Conservation (phyloP, 352 stramenopile species). For the Blastocystis sp. region DNA sequence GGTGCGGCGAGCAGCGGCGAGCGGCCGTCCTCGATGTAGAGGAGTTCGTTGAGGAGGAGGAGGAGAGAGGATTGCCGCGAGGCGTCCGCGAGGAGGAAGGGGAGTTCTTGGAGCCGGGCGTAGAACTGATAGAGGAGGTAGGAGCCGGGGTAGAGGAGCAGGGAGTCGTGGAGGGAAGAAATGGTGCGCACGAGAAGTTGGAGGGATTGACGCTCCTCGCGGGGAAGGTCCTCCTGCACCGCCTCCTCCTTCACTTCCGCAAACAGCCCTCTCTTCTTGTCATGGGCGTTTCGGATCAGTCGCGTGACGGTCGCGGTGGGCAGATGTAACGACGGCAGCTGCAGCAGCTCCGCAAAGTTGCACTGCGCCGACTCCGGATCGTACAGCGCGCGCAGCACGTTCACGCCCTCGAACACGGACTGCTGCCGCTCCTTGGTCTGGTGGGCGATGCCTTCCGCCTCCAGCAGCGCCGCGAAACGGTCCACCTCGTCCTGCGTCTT, state of each 20-base stretch:
- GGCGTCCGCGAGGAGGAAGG: background rate
- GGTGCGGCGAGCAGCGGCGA: constrained; percentile 3
- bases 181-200: background rate
- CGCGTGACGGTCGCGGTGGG: background rate
- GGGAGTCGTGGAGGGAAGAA: background rate
- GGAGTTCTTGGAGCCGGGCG: background rate
- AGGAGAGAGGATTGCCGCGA: constrained; percentile 20
- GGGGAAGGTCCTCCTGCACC: background rate
- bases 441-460: constrained; percentile 2
- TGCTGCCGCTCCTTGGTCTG: background rate
- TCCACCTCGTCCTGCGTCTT: constrained; percentile 20
- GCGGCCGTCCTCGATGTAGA: constrained; percentile 37
- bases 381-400: constrained; percentile 36
- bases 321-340: background rate
- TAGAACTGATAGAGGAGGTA: constrained; percentile 61
- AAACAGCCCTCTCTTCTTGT: background rate
- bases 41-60: constrained; percentile 32
- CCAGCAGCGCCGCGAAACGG: constrained; percentile 2
- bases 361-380: background rate
- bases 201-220: background rate
- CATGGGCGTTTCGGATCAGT: constrained; percentile 38
- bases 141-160: constrained; percentile 27
- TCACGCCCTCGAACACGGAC: constrained; percentile 50
- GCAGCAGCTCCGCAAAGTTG: constrained; percentile 27
- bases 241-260: background rate